A percentile compares a stretch with the other conserved stretches of the same genome.
Evolutionary conservation across 2,329 filamentous ascomycete genomes (phyloP).

Genomic region (Fusarium odoratissimum): DNA sequence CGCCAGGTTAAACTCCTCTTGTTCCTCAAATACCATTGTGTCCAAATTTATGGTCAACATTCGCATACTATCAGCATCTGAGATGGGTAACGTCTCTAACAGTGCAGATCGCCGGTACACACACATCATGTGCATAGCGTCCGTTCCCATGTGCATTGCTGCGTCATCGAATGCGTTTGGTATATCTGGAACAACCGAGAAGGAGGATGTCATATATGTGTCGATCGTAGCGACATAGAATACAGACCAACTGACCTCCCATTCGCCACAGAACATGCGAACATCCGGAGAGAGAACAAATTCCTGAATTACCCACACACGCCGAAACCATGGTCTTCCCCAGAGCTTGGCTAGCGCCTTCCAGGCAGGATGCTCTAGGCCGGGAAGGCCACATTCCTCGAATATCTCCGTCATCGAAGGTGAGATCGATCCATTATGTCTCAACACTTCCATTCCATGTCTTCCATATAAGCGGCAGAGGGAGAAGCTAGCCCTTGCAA

Average conservation of each 20-base stretch:
- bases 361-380: rapidly evolving
- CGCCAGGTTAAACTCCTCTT: neutral
- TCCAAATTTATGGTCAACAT: neutral
- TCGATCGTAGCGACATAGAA: neutral
- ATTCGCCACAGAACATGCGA: neutral
- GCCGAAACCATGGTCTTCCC: neutral
- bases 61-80: neutral
- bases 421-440: rapidly evolving
- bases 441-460: neutral
- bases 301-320: neutral
- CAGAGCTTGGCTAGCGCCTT: neutral
- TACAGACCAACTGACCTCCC: neutral
- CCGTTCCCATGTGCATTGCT: neutral
- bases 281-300: neutral
- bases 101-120: neutral
- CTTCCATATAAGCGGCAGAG: neutral
- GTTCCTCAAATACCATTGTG: neutral
- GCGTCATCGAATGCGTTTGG: neutral
- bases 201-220: neutral
- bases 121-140: neutral
- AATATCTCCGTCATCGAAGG: rapidly evolving
- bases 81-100: rapidly evolving
- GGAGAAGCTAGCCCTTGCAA: rapidly evolving
- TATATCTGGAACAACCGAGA: neutral
- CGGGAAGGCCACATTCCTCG: rapidly evolving